These are phyloP conservation scores for Calonectria pteridis DNA, from an alignment of 2,329 filamentous ascomycete genomes.

Conservation along the genomic window DNA sequence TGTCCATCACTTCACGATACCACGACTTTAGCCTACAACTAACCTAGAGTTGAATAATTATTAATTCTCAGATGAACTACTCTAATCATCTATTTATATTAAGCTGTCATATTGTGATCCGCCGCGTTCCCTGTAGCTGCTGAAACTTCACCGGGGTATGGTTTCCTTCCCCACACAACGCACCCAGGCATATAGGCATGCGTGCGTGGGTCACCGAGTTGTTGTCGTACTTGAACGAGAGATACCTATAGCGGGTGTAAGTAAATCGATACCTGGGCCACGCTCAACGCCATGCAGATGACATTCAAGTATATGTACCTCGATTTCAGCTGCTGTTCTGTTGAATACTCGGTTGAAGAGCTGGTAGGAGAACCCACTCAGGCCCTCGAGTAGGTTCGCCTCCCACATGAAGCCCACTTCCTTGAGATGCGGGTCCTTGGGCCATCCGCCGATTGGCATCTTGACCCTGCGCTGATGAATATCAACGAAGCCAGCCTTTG, in stretches of 20 bases:
- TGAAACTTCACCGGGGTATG: conserved; percentile 48
- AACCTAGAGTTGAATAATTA: background rate
- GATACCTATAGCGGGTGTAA: conserved; percentile 50
- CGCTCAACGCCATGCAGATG: background rate
- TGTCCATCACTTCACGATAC: background rate
- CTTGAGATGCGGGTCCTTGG: conserved; percentile 56
- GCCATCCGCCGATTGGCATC: conserved; percentile 66
- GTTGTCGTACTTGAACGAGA: conserved; percentile 61
- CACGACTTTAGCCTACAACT: background rate
- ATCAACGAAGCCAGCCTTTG: conserved; percentile 66
- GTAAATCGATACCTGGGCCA: background rate
- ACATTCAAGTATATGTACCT: conserved; percentile 51
- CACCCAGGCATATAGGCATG: conserved; percentile 61
- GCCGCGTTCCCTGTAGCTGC: background rate
- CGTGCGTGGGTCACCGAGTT: conserved; percentile 56
- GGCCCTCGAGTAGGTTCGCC: conserved; percentile 52
- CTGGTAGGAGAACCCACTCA: conserved; percentile 56
- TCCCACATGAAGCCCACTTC: conserved; percentile 58
- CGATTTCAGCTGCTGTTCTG: conserved; percentile 58
- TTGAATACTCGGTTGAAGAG: conserved; percentile 54
- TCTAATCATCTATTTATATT: background rate
- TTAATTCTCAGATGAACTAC: background rate
- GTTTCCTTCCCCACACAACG: conserved; percentile 64
- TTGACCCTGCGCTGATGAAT: conserved; percentile 63
- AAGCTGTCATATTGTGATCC: background rate